These are phyloP conservation scores for Giardia muris DNA, from an alignment of 208 protist genomes.

Conservation along the genomic window DNA sequence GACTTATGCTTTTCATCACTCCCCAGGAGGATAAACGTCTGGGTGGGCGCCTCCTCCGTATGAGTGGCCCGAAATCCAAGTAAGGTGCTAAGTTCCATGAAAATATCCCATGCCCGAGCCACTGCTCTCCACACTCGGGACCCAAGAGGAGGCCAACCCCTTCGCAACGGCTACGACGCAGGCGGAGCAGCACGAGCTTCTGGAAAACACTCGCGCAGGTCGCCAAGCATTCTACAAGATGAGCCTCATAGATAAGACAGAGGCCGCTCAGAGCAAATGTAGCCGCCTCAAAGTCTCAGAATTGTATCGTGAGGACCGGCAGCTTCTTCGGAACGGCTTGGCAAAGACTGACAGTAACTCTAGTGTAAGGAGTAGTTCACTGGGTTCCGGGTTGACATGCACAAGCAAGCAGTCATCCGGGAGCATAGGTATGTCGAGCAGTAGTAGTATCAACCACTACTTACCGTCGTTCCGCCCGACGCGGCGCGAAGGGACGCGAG, in stretches of 20 bases:
- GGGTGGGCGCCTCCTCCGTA: too few species aligned
- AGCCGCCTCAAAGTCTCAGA: not conserved
- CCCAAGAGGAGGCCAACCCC: too few species aligned
- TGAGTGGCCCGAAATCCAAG: too few species aligned
- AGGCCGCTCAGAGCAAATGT: not conserved
- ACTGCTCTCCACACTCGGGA: too few species aligned
- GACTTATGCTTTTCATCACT: too few species aligned
- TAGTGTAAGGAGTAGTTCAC: too few species aligned
- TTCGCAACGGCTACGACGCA: not conserved
- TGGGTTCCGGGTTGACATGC: not conserved
- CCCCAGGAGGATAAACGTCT: too few species aligned
- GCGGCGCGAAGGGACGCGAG: not conserved
- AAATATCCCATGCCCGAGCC: too few species aligned
- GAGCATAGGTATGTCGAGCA: not conserved
- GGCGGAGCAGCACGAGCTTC: not conserved
- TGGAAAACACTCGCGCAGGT: not conserved
- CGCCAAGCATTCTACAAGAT: not conserved
- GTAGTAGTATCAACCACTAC: not conserved
- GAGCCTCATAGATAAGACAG: not conserved
- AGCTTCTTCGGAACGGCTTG: not conserved
- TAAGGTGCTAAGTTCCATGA: too few species aligned
- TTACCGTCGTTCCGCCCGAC: not conserved
- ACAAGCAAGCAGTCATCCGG: not conserved
- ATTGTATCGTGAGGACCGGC: not conserved
- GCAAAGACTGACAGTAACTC: too few species aligned